Evolutionary conservation across 2,329 filamentous ascomycete genomes (phyloP), one percentile per base, ranked within the genome.

Genomic region (Plectosphaerella plurivora): DNA sequence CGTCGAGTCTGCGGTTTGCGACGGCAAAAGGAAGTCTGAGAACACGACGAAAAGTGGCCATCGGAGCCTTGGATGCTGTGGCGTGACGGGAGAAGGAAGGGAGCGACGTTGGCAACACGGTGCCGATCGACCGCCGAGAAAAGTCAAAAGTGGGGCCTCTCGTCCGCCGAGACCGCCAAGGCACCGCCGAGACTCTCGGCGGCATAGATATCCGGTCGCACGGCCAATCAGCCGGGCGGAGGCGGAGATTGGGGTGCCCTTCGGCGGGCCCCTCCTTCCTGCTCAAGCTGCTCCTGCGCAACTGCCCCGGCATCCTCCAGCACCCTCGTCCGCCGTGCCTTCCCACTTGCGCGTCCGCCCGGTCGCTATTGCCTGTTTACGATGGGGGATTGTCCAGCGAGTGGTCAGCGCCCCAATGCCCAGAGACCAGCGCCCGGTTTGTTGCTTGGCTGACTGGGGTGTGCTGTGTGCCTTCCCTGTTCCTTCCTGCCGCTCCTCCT

Each of bases 181-280:
- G 35, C 47, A 41, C 37, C 25, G 47, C 47, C 47, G 47, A 49
- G 47, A 37, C 6, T 49, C 47, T 49, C 47, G 47, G 47, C 47
- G 47, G 47, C 47, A 49, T 36, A 20, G 22, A 20, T 42, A 49
- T 39, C 47, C 47, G 47, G 15, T n/a, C 18, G 18, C 22, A 16
- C 20, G 24, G 20, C 47, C 47, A 49, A 49, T 49, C 47, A 49
- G 35, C 33, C 47, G 35, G 22, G 18, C 47, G 47, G 47, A 41
- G 8, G 36, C 47, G 47, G 47, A 49, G 47, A 49, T 49, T 44
- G 41, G 41, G 16, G 41, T n/a, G 16, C 9, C 11, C 15, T n/a
- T 18, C 39, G 25, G 25, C 25, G 25, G 25, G 25, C 5, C 25
- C 25, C 5, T 10, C 10, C 25, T 10, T 28, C 25, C 25, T 28